A percentile compares a stretch with the other conserved stretches of the same genome.
These are phyloP conservation scores for Metarhizium robertsii DNA, from an alignment of 2,329 filamentous ascomycete species.

Conservation along the genomic window DNA sequence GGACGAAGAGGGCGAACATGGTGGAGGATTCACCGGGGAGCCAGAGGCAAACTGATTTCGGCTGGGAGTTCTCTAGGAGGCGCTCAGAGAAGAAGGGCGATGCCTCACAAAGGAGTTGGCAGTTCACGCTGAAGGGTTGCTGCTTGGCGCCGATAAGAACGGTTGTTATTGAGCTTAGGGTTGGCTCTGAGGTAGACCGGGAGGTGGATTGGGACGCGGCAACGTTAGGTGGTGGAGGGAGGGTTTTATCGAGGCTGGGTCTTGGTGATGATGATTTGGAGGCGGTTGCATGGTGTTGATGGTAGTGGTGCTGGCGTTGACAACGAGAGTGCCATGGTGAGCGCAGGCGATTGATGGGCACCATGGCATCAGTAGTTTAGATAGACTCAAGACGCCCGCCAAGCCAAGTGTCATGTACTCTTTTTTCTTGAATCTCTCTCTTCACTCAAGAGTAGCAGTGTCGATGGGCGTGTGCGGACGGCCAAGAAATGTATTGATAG, in stretches of 20 bases:
- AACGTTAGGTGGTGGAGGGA: constrained; percentile 12
- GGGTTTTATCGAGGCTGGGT: constrained; percentile 4
- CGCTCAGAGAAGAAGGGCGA: constrained; percentile 40
- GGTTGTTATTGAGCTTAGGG: constrained; percentile 17
- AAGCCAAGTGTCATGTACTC: neutral
- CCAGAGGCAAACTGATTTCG: constrained; percentile 25
- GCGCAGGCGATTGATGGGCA: neutral
- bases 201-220: constrained; percentile 12
- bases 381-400: neutral
- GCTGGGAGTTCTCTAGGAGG: constrained; percentile 25
- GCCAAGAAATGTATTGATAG: too few relatives aligned
- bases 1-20: constrained; percentile 44
- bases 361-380: neutral
- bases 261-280: neutral
- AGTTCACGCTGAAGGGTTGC: constrained; percentile 32
- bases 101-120: constrained; percentile 34
- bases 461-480: too few relatives aligned
- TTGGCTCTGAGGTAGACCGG: neutral
- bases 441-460: neutral
- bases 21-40: constrained; percentile 37
- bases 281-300: neutral
- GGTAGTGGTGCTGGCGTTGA: too few relatives aligned
- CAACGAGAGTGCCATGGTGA: neutral
- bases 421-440: neutral
- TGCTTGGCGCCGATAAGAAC: constrained; percentile 34